These are phyloP conservation scores for Wickerhamiella australiensis DNA, from an alignment of 805 yeast species.

Conservation along the genomic window DNA sequence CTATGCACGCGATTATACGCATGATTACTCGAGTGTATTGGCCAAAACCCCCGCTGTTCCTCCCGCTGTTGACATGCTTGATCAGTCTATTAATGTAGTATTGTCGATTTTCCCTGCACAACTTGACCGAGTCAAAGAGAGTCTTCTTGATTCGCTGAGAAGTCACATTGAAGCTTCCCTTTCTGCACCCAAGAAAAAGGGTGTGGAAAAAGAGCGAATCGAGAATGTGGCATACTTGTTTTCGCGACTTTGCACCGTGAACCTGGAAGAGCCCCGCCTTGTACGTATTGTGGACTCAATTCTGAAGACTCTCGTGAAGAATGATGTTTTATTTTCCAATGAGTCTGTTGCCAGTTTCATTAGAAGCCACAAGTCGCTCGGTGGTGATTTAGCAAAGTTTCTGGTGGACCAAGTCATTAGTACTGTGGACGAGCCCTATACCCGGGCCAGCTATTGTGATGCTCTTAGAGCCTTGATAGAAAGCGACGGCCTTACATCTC, in stretches of 20 bases:
- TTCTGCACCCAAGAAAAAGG: constrained; percentile 26
- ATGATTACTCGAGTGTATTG: constrained; percentile 5
- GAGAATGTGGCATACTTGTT: constrained; percentile 3
- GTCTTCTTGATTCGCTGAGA: constrained; percentile 71
- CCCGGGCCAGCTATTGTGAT: constrained; percentile 13
- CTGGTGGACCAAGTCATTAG: constrained; percentile 8
- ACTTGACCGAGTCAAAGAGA: constrained; percentile 68
- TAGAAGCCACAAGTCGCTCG: not conserved
- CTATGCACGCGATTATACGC: constrained; percentile 29
- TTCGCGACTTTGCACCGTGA: not conserved
- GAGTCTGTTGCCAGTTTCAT: not conserved
- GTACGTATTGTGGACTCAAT: constrained; percentile 6
- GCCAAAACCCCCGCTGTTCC: constrained; percentile 31
- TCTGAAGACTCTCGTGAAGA: not conserved
- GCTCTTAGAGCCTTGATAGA: constrained; percentile 6
- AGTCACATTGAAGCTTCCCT: constrained; percentile 34
- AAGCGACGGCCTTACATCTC: not conserved
- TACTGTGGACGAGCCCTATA: constrained; percentile 15
- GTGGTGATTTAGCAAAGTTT: constrained; percentile 5
- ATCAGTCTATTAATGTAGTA: constrained; percentile 66
- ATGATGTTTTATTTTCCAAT: not conserved
- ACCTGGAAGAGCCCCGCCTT: not conserved
- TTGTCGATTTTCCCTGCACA: constrained; percentile 57
- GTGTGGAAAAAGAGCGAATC: not conserved
- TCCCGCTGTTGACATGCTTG: constrained; percentile 38